These are phyloP conservation scores for Lasiodiplodia sp. DNA, from an alignment of 2,329 filamentous ascomycete genomes.

Conservation along the genomic window DNA sequence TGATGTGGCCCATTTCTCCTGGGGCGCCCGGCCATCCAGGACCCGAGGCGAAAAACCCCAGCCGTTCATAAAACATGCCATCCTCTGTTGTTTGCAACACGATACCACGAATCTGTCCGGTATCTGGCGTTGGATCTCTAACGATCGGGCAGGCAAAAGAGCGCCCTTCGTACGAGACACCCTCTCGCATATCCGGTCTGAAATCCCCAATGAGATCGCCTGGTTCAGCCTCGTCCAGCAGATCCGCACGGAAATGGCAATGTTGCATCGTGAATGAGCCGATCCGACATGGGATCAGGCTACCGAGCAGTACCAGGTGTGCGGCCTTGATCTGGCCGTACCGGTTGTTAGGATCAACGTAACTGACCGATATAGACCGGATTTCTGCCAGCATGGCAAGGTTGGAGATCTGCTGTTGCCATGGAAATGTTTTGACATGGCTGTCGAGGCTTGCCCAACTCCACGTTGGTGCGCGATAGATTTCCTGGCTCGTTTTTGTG, in stretches of 20 bases:
- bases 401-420: too few species aligned
- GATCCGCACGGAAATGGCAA: not conserved
- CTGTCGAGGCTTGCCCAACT: not conserved
- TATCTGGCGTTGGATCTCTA: accelerated
- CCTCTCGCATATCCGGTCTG: not conserved
- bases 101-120: too few species aligned
- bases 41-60: too few species aligned
- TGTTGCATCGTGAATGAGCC: not conserved
- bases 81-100: too few species aligned
- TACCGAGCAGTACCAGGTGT: not conserved
- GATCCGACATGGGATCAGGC: not conserved
- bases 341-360: not conserved
- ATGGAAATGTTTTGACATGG: accelerated
- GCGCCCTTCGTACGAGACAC: not conserved
- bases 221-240: not conserved
- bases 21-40: too few species aligned
- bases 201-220: not conserved
- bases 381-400: not conserved
- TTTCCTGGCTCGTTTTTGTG: not conserved
- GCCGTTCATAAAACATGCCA: too few species aligned
- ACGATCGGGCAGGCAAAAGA: not conserved
- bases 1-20: too few species aligned
- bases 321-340: not conserved
- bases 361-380: accelerated
- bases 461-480: not conserved